These are phyloP conservation scores for Protostelium mycophagum DNA, from an alignment of 78 protist genomes.

Conservation along the genomic window DNA sequence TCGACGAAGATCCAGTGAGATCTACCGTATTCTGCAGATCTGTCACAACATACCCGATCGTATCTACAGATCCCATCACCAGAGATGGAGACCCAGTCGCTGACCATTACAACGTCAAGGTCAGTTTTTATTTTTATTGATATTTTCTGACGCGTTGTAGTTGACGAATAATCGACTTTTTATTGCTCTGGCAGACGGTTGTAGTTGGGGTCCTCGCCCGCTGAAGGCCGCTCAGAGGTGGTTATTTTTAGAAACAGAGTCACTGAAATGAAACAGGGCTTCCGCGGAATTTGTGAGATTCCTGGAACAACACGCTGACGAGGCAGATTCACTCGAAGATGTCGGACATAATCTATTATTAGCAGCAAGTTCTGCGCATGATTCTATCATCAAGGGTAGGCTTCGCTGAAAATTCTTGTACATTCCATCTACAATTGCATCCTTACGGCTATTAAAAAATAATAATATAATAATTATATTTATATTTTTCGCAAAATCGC, in stretches of 20 bases:
- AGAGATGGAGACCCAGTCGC: conserved; percentile 61
- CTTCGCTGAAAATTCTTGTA: background rate
- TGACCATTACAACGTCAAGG: conserved; percentile 21
- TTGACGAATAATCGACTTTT: conserved; percentile 39
- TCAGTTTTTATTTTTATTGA: background rate
- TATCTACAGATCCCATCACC: background rate
- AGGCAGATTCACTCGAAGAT: background rate
- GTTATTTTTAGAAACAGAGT: background rate
- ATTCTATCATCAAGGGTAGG: background rate
- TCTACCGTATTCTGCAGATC: background rate
- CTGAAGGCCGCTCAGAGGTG: conserved; percentile 35
- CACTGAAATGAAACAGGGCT: background rate
- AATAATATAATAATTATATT: too few relatives aligned
- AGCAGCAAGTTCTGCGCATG: background rate
- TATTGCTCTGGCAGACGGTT: conserved; percentile 59
- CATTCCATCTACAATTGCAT: too few relatives aligned
- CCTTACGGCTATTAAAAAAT: too few relatives aligned
- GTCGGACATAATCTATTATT: background rate
- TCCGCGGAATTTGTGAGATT: background rate
- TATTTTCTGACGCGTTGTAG: background rate
- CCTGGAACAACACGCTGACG: background rate
- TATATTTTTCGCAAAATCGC: too few relatives aligned
- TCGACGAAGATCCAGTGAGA: background rate
- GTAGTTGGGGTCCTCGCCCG: conserved; percentile 58
- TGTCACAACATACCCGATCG: background rate